Evolutionary conservation across 176 grass and related monocot genomes (phyloP), one percentile per base, ranked within the genome.

Genomic region (Raddia distichophylla): DNA sequence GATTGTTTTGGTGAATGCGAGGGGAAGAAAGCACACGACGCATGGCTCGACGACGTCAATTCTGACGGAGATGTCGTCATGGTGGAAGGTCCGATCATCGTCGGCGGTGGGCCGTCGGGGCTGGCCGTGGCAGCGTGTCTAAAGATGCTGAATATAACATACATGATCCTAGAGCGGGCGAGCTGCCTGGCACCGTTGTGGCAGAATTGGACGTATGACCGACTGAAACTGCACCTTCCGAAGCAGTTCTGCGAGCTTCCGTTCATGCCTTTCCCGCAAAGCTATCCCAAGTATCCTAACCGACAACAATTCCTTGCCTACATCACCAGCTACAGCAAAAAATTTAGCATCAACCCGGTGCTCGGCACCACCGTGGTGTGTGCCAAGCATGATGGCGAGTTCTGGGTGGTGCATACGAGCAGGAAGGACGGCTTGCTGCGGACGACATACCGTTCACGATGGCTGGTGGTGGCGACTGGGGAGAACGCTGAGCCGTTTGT

Each of bases 161-260:
- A 48, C 14, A 42, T 73, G 47, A 54, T 91, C 34, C 85, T 91
- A 13, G 89, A 91, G 48, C 63, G 81, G 40, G 46, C 84, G 16
- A 78, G 82, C 79, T 87, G 80, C 46, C 64, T 87, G 8, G 89
- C 85, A 55, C 87, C 89, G 5, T 68, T 91, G 44, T 91, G 89
- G 89, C 75, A 84, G 78, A 76, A 81, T 16, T 69, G 76, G 57
- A 85, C 89, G 54, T 91, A 91, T 48, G 81, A 85, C 64, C 89
- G 85, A 9, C 71, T 91, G 49, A 87, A 81, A 22, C 74, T 91
- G 17, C 89, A 91, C 64, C 81, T 91, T 7, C 85, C 89, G 5
- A 87, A 87, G 80, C 75, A 87, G 45, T 91, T 91, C 73, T 91
- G 85, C 56, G 69, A 91, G 61, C 85, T 91, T 5, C 89, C 89